Conservation (phyloP, 805 yeast genomes). For the Groenewaldozyma salmanticensis region DNA sequence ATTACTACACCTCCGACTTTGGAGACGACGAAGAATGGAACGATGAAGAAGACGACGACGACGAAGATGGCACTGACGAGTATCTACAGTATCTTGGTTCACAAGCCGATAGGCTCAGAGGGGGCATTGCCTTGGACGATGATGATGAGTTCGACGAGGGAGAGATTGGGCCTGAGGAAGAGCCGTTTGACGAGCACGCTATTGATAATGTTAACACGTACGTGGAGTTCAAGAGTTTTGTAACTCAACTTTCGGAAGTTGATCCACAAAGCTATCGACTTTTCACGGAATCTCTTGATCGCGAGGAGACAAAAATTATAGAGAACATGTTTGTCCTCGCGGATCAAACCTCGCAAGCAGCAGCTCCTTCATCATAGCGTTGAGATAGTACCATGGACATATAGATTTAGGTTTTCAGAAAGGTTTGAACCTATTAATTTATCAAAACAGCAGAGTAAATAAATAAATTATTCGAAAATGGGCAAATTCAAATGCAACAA, state of each 20-base stretch:
- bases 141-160: slow-evolving; percentile 53
- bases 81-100: slow-evolving; percentile 40
- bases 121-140: slow-evolving; percentile 22
- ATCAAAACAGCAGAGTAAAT: background rate
- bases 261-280: slow-evolving; percentile 41
- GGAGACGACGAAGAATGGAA: slow-evolving; percentile 18
- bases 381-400: too few species aligned
- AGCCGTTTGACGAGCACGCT: slow-evolving; percentile 68
- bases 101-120: slow-evolving; percentile 28
- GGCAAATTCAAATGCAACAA: background rate
- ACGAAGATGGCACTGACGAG: slow-evolving; percentile 28
- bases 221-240: slow-evolving; percentile 48
- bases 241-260: slow-evolving; percentile 38
- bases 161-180: slow-evolving; percentile 79
- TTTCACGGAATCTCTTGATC: slow-evolving; percentile 33
- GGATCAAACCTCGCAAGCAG: background rate
- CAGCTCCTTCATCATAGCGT: background rate
- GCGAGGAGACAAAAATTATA: slow-evolving; percentile 29
- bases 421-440: too few species aligned
- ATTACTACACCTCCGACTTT: slow-evolving; percentile 23
- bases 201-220: slow-evolving; percentile 70
- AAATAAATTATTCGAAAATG: background rate
- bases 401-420: too few species aligned
- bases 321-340: slow-evolving; percentile 26
- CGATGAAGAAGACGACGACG: slow-evolving; percentile 23